Base-by-base conservation (phyloP, 2,329 filamentous ascomycete species). In the Hypoxylon sp. region DNA sequence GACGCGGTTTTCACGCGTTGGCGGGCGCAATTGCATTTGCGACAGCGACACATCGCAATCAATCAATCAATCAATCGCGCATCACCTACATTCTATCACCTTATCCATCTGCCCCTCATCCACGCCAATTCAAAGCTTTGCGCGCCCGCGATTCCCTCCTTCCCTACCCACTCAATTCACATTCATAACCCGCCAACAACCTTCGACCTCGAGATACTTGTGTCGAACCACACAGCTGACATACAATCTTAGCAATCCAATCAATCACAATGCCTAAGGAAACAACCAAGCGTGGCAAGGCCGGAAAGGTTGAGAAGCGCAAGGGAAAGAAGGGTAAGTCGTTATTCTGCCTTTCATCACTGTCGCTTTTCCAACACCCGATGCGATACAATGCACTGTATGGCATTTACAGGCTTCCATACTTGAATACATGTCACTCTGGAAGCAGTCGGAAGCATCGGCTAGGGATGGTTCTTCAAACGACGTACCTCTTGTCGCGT, bases 261-360 rank as follows among this genome's bases (percentile, higher is more conserved):
- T 54, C 11, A 43, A 16, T 67, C 75, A 82, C 67, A 59, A 84
- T 84, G 81, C 79, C 81, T 65, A 84, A 84, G 76, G 80, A 78
- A 65, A 71, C 78, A 40, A 71, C 76, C 58, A 84, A 82, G 75
- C 76, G 77, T 61, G 78, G 76, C 63, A 70, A 69, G 64, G 59
- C 68, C 63, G 73, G 71, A 55, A 81, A 82, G 78, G 75, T 74
- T 51, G 75, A 77, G 70, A 82, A 80, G 78, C 75, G 75, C 69
- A 77, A 80, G 57, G 65, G 62, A 69, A 84, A 84, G 80, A 84
- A 84, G 79, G 80, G 80, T 83, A 71, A 66, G 78, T 72, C n/a
- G 31, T 42, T 31, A 23, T n/a, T n/a, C n/a, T 27, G 43, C 21
- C 23, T 6, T 20, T 45, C 7, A 5, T 9, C 17, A 2, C 11